Conservation (phyloP, 306 rosid species). For the Sicyos edulis region DNA sequence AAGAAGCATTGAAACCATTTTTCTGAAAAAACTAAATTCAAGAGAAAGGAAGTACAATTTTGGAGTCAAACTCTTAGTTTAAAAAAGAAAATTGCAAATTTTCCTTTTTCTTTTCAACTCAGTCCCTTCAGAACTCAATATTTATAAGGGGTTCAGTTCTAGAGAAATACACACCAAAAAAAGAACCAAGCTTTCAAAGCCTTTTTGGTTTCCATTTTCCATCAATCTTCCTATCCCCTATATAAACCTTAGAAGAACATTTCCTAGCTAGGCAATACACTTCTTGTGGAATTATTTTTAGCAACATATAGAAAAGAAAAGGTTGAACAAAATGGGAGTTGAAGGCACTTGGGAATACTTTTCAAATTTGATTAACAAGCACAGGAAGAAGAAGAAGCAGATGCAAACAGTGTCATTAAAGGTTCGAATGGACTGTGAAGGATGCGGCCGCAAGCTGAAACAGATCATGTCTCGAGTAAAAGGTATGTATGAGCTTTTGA, state of each 20-base stretch:
- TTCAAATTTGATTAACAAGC: conserved; percentile 45
- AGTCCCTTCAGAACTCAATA: not conserved
- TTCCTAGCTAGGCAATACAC: not conserved
- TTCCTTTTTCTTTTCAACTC: not conserved
- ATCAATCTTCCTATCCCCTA: not conserved
- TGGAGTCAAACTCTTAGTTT: too few species aligned
- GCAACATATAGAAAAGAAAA: not conserved
- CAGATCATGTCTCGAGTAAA: conserved; percentile 76
- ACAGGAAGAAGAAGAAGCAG: conserved; percentile 68
- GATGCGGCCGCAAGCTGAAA: conserved; percentile 84
- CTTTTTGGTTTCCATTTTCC: not conserved
- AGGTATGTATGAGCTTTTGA: conserved; percentile 34
- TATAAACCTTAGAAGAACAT: not conserved
- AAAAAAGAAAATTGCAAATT: too few species aligned
- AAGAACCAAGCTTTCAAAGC: not conserved
- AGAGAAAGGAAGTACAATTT: not conserved
- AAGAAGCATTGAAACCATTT: conserved; percentile 21
- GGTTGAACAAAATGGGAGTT: conserved; percentile 54
- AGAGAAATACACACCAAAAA: not conserved
- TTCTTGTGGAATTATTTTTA: not conserved
- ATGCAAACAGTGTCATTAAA: conserved; percentile 78
- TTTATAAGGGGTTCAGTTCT: not conserved
- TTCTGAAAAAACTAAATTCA: not conserved
- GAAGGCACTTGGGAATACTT: conserved; percentile 77
- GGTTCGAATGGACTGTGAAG: conserved; percentile 95